Percentiles rank a stretch among this genome's conserved stretches.
Conservation (phyloP, 202 grass and related monocot genomes). For the Cymbopogon flexuosus region DNA sequence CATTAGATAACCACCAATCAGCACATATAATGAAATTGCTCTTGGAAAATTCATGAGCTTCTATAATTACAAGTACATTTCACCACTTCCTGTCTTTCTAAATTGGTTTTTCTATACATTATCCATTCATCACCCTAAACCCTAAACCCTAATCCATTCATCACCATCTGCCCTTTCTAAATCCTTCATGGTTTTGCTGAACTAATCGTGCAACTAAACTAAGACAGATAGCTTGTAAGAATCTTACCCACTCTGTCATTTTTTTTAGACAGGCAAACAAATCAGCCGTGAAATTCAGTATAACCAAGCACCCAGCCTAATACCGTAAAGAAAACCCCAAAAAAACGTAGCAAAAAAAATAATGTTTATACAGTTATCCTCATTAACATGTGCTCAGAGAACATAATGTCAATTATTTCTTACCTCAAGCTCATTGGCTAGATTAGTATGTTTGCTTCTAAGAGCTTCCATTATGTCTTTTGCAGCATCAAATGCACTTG, state of each 20-base stretch:
- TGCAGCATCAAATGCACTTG: slow-evolving; percentile 95
- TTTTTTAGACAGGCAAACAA: not conserved
- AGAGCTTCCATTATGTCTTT: slow-evolving; percentile 99
- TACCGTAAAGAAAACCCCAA: not conserved
- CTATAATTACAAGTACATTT: not conserved
- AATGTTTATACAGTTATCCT: not conserved
- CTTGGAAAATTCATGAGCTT: slow-evolving; percentile 11
- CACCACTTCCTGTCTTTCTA: not conserved
- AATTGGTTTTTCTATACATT: not conserved
- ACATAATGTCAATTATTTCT: slow-evolving; percentile 19
- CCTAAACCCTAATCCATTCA: not conserved
- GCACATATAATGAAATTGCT: not conserved
- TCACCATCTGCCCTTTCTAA: not conserved
- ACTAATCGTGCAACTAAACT: not conserved
- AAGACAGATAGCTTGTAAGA: not conserved
- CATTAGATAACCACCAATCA: slow-evolving; percentile 5
- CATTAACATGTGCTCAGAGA: not conserved
- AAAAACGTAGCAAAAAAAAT: not conserved
- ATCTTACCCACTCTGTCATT: not conserved
- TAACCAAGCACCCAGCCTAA: not conserved
- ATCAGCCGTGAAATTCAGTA: not conserved
- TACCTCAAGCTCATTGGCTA: slow-evolving; percentile 98
- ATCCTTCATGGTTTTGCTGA: not conserved
- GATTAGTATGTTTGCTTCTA: slow-evolving; percentile 92
- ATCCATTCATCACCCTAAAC: not conserved